Base-by-base conservation (phyloP, 2,329 filamentous ascomycete species). In the Aaosphaeria pasadenensis region DNA sequence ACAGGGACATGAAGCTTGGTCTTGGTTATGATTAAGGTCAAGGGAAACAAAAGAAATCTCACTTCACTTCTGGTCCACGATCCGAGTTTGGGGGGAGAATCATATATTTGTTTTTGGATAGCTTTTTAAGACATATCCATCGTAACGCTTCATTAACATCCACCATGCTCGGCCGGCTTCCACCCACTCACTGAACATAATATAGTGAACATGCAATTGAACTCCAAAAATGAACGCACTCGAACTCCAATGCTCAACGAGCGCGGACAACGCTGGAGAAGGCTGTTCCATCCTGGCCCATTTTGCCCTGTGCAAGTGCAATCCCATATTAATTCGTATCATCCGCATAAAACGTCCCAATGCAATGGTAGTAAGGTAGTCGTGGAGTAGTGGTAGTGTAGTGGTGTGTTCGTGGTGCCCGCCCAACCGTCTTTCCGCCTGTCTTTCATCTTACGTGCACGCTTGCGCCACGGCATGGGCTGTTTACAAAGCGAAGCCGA, bases 401-500 rank as follows among this genome's bases (percentile, higher is more conserved):
- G 17, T 24, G 17, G 17, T 24, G 17, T 24, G 17, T 24, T 24
- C 17, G 17, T 24, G 17, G 17, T 24, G 17, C 17, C 17, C 17
- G 17, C 17, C 17, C 17, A 24, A 24, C 17, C 17, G 17, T 24
- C 17, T 24, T 24, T 24, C 17, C 17, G 17, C 17, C 17, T 24
- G 17, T 24, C 17, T 24, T 24, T 24, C 2, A 24, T 24, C 17
- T 24, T 24, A 24, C 17, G 17, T 24, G 17, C 17, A 24, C 17
- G 17, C 17, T 24, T 24, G 17, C 17, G 17, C 17, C 17, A 24
- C 17, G 17, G 17, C 17, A 24, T 36, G 7, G 24, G 30, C 47
- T 50, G 42, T 54, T 64, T 80, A 86, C 66, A 86, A 67, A 52
- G 81, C 71, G 52, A 84, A 64, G 53, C 80, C 81, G 60, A 85